These are phyloP conservation scores for Hortaea sp. DNA, from an alignment of 2,329 filamentous ascomycete genomes.

Conservation along the genomic window DNA sequence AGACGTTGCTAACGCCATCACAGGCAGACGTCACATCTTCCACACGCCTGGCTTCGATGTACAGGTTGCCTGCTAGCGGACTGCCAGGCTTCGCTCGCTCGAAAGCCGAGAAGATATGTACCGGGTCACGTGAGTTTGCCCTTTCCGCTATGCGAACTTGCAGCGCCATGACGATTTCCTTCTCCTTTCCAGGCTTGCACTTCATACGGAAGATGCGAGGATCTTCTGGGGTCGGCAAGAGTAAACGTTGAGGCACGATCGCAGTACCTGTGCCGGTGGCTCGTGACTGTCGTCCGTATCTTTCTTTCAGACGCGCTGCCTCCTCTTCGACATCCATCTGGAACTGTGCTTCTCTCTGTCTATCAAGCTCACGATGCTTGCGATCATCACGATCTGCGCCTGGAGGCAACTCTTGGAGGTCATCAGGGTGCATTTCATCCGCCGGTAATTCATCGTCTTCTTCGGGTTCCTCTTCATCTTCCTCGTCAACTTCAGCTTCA, in stretches of 20 bases:
- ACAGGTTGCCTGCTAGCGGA: conserved; percentile 83
- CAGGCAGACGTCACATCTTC: conserved; percentile 76
- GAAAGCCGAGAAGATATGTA: conserved; percentile 82
- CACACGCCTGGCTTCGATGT: conserved; percentile 81
- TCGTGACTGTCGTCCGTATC: conserved; percentile 68
- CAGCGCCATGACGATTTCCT: conserved; percentile 77
- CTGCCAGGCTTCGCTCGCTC: conserved; percentile 61
- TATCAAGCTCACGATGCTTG: conserved; percentile 86
- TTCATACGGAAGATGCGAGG: conserved; percentile 91
- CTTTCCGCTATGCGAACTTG: conserved; percentile 83
- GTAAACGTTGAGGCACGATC: conserved; percentile 71
- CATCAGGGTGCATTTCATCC: conserved; percentile 82
- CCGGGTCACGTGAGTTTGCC: conserved; percentile 63
- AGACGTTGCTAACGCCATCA: conserved; percentile 79
- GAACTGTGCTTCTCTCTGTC: conserved; percentile 75
- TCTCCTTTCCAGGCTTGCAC: conserved; percentile 91
- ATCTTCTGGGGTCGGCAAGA: conserved; percentile 78
- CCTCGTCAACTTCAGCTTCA: conserved; percentile 92
- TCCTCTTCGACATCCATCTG: conserved; percentile 91
- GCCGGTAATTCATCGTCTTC: conserved; percentile 81
- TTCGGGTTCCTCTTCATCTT: conserved; percentile 78
- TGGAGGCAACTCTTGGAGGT: conserved; percentile 64
- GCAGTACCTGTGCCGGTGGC: conserved; percentile 59
- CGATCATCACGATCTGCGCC: conserved; percentile 80
- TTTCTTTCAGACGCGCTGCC: conserved; percentile 73